Conservation (phyloP, 495 filamentous ascomycete genomes). For the Hypoxylon intermedium region DNA sequence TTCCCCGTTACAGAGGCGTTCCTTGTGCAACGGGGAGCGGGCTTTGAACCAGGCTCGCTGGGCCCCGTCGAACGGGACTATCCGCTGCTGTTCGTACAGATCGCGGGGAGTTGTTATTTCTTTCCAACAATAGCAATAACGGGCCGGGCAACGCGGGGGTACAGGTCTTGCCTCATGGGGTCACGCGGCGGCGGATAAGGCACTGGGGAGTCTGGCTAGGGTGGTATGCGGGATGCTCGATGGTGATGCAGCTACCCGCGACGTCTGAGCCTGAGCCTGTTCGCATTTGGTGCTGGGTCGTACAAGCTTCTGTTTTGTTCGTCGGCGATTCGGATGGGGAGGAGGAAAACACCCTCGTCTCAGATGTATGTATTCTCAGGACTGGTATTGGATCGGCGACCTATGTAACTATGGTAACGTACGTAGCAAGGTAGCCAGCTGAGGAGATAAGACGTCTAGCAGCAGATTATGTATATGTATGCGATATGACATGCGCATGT, state of each 20-base stretch:
- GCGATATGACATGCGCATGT: too few species aligned
- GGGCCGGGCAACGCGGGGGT: constrained; percentile 43
- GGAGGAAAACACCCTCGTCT: constrained; percentile 8
- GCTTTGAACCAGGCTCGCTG: constrained; percentile 38
- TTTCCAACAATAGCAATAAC: constrained; percentile 42
- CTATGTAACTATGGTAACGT: constrained; percentile 32
- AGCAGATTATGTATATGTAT: too few species aligned
- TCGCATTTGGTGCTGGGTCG: constrained; percentile 45
- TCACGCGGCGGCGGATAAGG: constrained; percentile 58
- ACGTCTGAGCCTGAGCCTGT: constrained; percentile 47
- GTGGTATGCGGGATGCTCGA: constrained; percentile 49
- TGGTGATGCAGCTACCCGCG: constrained; percentile 47
- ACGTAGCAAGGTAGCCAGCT: constrained; percentile 3
- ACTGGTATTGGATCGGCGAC: constrained; percentile 37
- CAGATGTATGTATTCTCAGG: background rate
- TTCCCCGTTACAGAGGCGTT: constrained; percentile 52
- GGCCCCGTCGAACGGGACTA: constrained; percentile 39
- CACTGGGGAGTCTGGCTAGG: constrained; percentile 48
- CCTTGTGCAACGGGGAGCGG: constrained; percentile 51
- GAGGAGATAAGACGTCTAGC: background rate
- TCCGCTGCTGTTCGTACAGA: constrained; percentile 42
- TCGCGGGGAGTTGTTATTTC: constrained; percentile 46
- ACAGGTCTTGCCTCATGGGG: constrained; percentile 46
- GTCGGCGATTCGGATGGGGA: constrained; percentile 45
- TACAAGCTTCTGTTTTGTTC: constrained; percentile 36